These are phyloP conservation scores for Aspergillus sclerotiicarbonarius DNA, from an alignment of 495 filamentous ascomycete genomes.

Conservation along the genomic window DNA sequence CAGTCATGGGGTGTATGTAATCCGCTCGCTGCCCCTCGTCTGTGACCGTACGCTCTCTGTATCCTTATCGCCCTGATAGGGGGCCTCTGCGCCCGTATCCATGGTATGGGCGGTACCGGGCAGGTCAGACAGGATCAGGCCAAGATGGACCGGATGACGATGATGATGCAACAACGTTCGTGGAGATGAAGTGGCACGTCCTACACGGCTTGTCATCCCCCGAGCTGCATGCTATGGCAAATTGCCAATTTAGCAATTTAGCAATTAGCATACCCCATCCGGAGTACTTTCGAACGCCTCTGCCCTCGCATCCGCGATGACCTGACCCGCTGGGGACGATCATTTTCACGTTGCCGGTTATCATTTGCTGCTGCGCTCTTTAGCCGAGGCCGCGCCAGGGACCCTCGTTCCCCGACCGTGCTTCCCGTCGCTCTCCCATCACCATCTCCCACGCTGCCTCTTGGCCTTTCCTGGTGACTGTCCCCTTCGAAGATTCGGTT, in stretches of 20 bases:
- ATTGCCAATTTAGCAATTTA: too few species aligned
- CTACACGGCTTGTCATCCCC: neutral
- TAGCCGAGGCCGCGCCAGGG: conserved; percentile 38
- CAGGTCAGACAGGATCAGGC: neutral
- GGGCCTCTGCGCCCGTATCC: neutral
- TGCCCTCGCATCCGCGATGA: neutral
- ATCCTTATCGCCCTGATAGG: conserved; percentile 1
- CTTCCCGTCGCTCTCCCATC: conserved; percentile 17
- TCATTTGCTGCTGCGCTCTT: conserved; percentile 14
- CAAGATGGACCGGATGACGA: neutral
- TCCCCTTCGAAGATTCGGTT: conserved; percentile 3
- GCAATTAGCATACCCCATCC: neutral
- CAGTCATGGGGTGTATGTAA: conserved; percentile 4
- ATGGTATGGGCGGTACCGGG: neutral
- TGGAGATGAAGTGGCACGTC: neutral
- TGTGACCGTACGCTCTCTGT: neutral
- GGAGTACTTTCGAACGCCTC: too few species aligned
- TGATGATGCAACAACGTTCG: neutral
- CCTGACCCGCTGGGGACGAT: neutral
- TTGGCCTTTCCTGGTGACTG: conserved; percentile 11
- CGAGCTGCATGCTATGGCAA: too few species aligned
- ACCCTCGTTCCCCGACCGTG: conserved; percentile 22
- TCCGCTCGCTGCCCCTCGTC: conserved; percentile 6
- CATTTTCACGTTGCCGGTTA: conserved; percentile 7
- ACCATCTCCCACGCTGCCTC: conserved; percentile 11